Percentiles rank a stretch among this genome's conserved stretches.
Evolutionary conservation across 2,329 filamentous ascomycete genomes (phyloP).

Genomic region (Chaetomiaceae sp.): DNA sequence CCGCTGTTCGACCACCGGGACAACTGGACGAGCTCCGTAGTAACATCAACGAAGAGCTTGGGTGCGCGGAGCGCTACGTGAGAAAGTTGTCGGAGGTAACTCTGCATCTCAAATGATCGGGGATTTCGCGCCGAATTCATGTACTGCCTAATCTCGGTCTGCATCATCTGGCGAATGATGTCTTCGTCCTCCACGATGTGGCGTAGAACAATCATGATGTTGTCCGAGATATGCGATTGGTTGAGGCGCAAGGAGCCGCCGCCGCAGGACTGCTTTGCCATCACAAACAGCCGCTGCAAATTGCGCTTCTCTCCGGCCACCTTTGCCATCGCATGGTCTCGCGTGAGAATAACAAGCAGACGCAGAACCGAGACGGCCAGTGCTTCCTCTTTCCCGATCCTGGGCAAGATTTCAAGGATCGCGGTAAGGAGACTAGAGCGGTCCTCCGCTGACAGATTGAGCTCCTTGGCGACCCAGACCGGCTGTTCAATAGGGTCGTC

Average conservation of each 20-base stretch:
- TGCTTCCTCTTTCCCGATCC: slow-evolving; percentile 79
- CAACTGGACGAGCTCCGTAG: slow-evolving; percentile 77
- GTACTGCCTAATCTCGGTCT: slow-evolving; percentile 74
- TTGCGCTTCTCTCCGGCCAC: slow-evolving; percentile 81
- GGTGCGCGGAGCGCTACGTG: slow-evolving; percentile 76
- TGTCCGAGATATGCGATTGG: slow-evolving; percentile 45
- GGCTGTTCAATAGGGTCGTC: slow-evolving; percentile 46
- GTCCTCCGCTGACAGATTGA: slow-evolving; percentile 57
- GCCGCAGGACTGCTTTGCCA: slow-evolving; percentile 86
- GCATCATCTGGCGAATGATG: slow-evolving; percentile 85
- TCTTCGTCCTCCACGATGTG: slow-evolving; percentile 94
- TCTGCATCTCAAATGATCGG: slow-evolving; percentile 61
- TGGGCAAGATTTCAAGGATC: slow-evolving; percentile 77
- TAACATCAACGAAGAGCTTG: slow-evolving; percentile 78
- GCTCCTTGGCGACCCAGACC: slow-evolving; percentile 52
- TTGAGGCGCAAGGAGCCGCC: slow-evolving; percentile 67
- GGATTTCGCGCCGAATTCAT: slow-evolving; percentile 58
- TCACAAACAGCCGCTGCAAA: slow-evolving; percentile 83
- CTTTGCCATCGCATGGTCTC: slow-evolving; percentile 67
- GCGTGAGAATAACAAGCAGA: slow-evolving; percentile 80
- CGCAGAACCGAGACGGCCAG: slow-evolving; percentile 78
- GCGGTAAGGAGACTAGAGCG: slow-evolving; percentile 67
- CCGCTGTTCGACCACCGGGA: slow-evolving; percentile 49
- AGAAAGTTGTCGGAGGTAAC: slow-evolving; percentile 70
- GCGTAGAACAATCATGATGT: slow-evolving; percentile 79